Conservation (phyloP, 208 protist genomes). For the Giardia duodenalis region DNA sequence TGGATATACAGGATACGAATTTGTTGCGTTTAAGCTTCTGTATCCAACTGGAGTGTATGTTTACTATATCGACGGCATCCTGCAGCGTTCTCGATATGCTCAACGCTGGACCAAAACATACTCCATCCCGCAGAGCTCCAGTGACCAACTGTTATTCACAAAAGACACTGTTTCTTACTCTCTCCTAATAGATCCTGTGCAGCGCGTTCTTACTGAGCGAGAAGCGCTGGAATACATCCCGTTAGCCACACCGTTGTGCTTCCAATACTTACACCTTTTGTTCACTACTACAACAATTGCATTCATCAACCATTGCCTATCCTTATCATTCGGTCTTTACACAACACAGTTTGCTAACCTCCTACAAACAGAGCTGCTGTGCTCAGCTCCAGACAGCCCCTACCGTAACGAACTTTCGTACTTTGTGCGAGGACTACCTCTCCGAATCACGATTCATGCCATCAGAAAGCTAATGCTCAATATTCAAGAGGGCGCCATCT, state of each 20-base stretch:
- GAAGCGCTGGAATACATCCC: not conserved
- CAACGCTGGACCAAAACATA: not conserved
- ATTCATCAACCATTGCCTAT: not conserved
- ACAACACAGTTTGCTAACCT: not conserved
- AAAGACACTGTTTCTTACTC: not conserved
- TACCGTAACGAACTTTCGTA: not conserved
- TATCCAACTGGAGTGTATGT: not conserved
- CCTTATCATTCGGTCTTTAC: not conserved
- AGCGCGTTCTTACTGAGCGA: not conserved
- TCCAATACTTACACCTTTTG: not conserved
- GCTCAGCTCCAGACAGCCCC: too few species aligned
- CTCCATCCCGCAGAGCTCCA: not conserved
- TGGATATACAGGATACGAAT: not conserved
- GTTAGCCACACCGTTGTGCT: not conserved
- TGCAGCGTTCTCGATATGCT: not conserved
- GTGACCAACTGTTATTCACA: not conserved
- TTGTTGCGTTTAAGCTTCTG: not conserved
- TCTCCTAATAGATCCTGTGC: not conserved
- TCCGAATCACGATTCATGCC: not conserved
- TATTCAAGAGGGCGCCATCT: not conserved
- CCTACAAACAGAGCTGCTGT: too few species aligned
- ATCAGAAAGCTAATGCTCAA: not conserved
- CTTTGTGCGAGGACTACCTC: not conserved
- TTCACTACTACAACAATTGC: not conserved
- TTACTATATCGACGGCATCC: not conserved